phyloP scores from a whole-genome alignment of 371 early-diverging fungal species.

The Mucor mucedo region DNA sequence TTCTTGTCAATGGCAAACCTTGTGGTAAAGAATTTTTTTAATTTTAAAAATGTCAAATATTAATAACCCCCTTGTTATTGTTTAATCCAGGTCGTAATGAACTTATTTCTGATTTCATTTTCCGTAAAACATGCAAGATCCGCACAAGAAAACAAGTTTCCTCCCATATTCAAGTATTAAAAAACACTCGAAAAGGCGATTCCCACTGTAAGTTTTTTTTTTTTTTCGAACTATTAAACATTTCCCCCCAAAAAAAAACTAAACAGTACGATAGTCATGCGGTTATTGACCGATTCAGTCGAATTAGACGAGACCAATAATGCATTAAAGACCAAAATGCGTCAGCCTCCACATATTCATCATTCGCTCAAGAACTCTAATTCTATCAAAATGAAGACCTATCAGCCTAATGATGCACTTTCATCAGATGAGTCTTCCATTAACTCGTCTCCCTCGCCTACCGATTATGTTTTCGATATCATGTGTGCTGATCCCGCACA shows the following conservation, averaged over 20 bases:
- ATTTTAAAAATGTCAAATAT: not conserved
- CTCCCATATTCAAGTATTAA: conserved; percentile 81
- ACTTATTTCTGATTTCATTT: conserved; percentile 77
- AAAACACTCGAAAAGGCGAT: conserved; percentile 73
- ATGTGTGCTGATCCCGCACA: conserved; percentile 41
- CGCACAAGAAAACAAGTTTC: conserved; percentile 82
- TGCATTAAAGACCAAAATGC: not conserved
- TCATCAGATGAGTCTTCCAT: conserved; percentile 57
- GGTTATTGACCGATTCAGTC: conserved; percentile 45
- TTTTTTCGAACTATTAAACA: not conserved
- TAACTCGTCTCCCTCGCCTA: conserved; percentile 51
- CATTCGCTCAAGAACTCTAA: not conserved
- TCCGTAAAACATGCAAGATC: conserved; percentile 64
- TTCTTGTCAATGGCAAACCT: conserved; percentile 61
- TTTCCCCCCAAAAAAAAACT: not conserved
- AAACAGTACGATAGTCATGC: conserved; percentile 41
- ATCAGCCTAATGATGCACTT: conserved; percentile 36
- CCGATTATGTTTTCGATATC: conserved; percentile 55
- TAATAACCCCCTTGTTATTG: not conserved
- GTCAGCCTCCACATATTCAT: conserved; percentile 1
- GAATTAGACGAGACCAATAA: conserved; percentile 36
- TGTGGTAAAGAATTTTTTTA: conserved; percentile 40
- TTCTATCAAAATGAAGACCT: conserved; percentile 9
- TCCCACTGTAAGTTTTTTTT: conserved; percentile 37
- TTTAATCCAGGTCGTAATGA: conserved; percentile 67